These are phyloP conservation scores for Ilyonectria destructans DNA, from an alignment of 2,329 filamentous ascomycete genomes.

Conservation along the genomic window DNA sequence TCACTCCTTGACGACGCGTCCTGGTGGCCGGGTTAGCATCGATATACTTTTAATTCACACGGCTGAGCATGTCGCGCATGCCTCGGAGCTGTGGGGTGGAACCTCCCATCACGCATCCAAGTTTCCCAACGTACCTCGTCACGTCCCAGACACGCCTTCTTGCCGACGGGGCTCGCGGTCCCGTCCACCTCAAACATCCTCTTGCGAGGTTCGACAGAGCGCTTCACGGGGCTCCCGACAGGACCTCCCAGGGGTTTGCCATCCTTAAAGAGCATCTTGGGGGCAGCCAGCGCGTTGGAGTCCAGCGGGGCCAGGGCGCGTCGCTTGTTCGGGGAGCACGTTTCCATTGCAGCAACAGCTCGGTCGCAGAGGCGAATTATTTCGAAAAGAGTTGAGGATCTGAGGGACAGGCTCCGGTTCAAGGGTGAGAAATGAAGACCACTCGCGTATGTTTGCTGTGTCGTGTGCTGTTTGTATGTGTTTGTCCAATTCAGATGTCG, in stretches of 20 bases:
- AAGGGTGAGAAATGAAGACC: background rate
- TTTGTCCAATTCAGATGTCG: constrained; percentile 11
- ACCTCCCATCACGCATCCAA: constrained; percentile 8
- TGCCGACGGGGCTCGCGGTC: constrained; percentile 45
- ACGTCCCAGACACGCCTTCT: constrained; percentile 55
- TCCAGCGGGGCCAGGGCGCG: constrained; percentile 66
- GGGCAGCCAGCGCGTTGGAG: constrained; percentile 59
- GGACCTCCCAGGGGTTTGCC: constrained; percentile 25
- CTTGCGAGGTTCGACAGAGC: constrained; percentile 49
- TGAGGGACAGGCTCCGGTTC: background rate
- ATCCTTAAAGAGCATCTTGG: constrained; percentile 48
- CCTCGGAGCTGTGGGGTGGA: background rate
- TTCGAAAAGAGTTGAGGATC: background rate
- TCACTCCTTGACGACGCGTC: constrained; percentile 52
- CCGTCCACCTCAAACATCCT: constrained; percentile 47
- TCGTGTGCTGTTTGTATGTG: constrained; percentile 17
- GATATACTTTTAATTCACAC: constrained; percentile 6
- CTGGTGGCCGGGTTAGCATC: constrained; percentile 33
- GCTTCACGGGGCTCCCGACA: constrained; percentile 46
- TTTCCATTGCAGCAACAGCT: constrained; percentile 42
- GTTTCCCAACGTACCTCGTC: constrained; percentile 49
- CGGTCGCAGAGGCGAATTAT: constrained; percentile 10
- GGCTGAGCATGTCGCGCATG: background rate
- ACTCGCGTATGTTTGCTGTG: background rate
- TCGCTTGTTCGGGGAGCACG: constrained; percentile 61